Base-by-base conservation (phyloP, 768 basidiomycete species). In the Lactarius evosmus region DNA sequence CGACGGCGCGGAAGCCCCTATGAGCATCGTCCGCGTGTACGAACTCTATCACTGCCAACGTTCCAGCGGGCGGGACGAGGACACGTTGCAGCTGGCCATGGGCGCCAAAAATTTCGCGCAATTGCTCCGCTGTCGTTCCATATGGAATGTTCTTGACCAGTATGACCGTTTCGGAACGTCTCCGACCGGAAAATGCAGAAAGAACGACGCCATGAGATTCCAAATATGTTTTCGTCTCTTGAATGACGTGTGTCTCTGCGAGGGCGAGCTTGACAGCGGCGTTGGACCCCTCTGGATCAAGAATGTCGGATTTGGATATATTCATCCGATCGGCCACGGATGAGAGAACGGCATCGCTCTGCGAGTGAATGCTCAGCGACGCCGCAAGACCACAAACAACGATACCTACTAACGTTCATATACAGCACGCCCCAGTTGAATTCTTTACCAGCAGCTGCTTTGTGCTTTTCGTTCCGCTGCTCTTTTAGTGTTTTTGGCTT, bases 131-230 rank as follows among this genome's bases (percentile, higher is more conserved):
- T 0, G 87, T 83, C 3, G 95, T 96, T 7, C 91, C 93, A 70
- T 90, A 96, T 0, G 97, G 96, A 51, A 99, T 93, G 75, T 98
- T 98, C 78, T 98, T 98, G 66, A 98, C 90, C 19, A 99, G 82
- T 66, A 98, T 87, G 36, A 81, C 85, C 0, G 91, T 95, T 69
- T 89, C 85, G 0, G 93, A 95, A 16, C 84, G 80, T 4, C 76
- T 77, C 14, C 76, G 71, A 14, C 54, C 36, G 14, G 60, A 53
- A 67, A 90, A 87, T 0, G 85, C 78, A 2, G 83, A 79, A 1
- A 90, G 74, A 22, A 85, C 72, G 61, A 91, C 85, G 17, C 89
- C 89, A 61, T 90, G 85, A 3, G 83, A 80, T 71, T 95, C 92
- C 19, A 98, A 84, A 74, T 92, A 97, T 0, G 86, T 75, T 72